These are phyloP conservation scores for Ramalina intermedia DNA, from an alignment of 495 filamentous ascomycete species.

Conservation along the genomic window DNA sequence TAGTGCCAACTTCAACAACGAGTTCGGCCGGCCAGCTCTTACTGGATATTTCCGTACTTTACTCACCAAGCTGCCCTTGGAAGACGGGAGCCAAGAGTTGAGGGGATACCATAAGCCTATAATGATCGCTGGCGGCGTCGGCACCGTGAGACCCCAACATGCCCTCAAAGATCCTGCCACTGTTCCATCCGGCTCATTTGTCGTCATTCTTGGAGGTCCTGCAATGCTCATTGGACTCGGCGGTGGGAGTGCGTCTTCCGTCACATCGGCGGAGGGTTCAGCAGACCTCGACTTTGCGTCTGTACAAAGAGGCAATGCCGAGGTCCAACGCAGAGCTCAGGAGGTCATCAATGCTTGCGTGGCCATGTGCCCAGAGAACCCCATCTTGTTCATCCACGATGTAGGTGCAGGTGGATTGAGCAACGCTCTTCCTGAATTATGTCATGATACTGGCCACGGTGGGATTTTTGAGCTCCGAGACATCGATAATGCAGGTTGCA, in stretches of 20 bases:
- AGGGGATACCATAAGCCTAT: slow-evolving; percentile 97
- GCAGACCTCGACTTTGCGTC: slow-evolving; percentile 90
- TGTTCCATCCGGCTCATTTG: slow-evolving; percentile 68
- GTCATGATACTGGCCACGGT: slow-evolving; percentile 68
- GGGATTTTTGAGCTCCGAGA: slow-evolving; percentile 84
- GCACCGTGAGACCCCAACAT: slow-evolving; percentile 87
- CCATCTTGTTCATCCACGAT: slow-evolving; percentile 92
- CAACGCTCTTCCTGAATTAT: slow-evolving; percentile 84
- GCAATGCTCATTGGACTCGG: slow-evolving; percentile 96
- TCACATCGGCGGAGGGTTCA: slow-evolving; percentile 72
- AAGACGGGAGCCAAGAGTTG: slow-evolving; percentile 50
- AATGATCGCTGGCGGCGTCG: slow-evolving; percentile 94
- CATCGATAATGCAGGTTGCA: slow-evolving; percentile 72
- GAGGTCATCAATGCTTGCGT: slow-evolving; percentile 93
- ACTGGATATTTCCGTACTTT: slow-evolving; percentile 83
- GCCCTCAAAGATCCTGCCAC: slow-evolving; percentile 66
- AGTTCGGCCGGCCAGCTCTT: slow-evolving; percentile 88
- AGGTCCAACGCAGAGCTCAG: slow-evolving; percentile 87
- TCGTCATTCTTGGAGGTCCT: slow-evolving; percentile 86
- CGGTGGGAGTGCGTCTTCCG: slow-evolving; percentile 86
- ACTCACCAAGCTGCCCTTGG: slow-evolving; percentile 46
- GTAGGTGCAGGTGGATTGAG: slow-evolving; percentile 91
- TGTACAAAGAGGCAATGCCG: slow-evolving; percentile 86
- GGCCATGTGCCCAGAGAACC: slow-evolving; percentile 66
- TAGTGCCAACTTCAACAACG: slow-evolving; percentile 63